These are phyloP conservation scores for Durio zibethinus DNA, from an alignment of 345 rosid genomes.

Conservation along the genomic window DNA sequence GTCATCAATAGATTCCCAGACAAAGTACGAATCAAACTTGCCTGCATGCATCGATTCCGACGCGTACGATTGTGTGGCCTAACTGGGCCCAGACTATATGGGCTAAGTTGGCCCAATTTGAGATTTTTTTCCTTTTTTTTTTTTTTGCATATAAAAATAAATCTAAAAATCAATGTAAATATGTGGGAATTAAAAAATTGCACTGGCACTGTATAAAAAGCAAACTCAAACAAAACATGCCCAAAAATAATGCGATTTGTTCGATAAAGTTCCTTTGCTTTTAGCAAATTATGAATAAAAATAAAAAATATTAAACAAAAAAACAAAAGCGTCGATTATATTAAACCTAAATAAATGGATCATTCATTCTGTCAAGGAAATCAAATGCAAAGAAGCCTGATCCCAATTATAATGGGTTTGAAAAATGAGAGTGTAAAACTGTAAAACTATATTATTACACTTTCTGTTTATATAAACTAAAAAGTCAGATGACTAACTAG, in stretches of 20 bases:
- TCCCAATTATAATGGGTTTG: neutral
- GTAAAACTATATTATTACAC: neutral
- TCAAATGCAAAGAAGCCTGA: no score
- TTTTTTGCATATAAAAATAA: no score
- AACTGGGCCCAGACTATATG: neutral
- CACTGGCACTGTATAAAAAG: no score
- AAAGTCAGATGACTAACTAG: constrained; percentile 16
- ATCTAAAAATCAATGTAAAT: no score
- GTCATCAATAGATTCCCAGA: neutral
- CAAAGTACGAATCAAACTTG: neutral
- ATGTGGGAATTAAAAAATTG: no score
- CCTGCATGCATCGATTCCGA: neutral
- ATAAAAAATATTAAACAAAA: neutral
- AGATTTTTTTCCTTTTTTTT: no score
- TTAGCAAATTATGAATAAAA: no score
- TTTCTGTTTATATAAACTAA: neutral
- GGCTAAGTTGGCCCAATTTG: neutral
- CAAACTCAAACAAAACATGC: no score
- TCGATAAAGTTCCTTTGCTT: no score
- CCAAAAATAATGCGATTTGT: no score
- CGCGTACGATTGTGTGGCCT: neutral
- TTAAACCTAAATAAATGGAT: neutral
- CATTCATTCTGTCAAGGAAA: neutral
- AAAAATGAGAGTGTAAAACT: neutral
- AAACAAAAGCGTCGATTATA: neutral